phyloP scores from a whole-genome alignment of 73 alveolate species.

The Tetrahymena malaccensis region DNA sequence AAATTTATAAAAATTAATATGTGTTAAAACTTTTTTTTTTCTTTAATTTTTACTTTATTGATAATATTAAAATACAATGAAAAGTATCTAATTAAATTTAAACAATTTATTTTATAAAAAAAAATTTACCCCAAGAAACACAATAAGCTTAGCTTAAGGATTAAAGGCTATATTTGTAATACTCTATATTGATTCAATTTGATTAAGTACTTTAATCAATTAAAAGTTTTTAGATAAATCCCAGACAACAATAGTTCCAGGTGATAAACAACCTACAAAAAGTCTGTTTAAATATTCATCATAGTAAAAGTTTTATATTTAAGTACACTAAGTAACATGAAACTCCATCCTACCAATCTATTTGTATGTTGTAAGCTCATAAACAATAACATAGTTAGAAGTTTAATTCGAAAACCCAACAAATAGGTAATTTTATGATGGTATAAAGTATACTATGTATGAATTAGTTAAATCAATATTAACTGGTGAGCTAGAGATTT shows the following conservation, averaged over 20 bases:
- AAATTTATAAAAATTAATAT: too few species aligned
- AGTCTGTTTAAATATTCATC: not conserved
- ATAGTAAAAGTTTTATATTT: not conserved
- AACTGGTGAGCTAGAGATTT: not conserved
- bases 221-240: not conserved
- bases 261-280: not conserved
- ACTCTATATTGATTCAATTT: not conserved
- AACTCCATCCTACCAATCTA: not conserved
- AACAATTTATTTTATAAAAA: not conserved
- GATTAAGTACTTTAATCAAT: not conserved
- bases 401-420: not conserved
- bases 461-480: not conserved
- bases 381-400: not conserved
- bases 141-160: not conserved
- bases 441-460: not conserved
- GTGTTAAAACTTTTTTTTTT: too few species aligned
- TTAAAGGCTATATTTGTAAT: not conserved
- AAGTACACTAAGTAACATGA: not conserved
- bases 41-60: too few species aligned
- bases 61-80: too few species aligned
- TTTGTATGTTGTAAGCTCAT: not conserved
- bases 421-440: not conserved
- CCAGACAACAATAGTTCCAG: not conserved
- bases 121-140: not conserved
- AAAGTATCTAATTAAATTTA: too few species aligned